These are phyloP conservation scores for Blakeslea trispora DNA, from an alignment of 371 early-diverging fungal genomes.

Conservation along the genomic window DNA sequence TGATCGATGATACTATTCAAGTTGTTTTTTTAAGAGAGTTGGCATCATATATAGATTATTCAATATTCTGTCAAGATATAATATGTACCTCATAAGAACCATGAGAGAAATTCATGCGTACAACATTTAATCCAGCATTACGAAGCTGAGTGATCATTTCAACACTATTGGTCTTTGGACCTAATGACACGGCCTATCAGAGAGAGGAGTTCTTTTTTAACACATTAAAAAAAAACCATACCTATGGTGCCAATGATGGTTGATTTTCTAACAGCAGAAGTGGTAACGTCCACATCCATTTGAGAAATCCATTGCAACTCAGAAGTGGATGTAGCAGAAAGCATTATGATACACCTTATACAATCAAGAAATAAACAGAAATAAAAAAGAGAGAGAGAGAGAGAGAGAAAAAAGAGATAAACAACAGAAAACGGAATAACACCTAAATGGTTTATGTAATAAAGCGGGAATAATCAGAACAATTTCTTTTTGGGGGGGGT, in stretches of 20 bases:
- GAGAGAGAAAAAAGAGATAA: no score
- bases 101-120: constrained; percentile 94
- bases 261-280: constrained; percentile 71
- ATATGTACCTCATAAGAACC: constrained; percentile 82
- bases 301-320: constrained; percentile 79
- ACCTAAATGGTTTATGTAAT: no score
- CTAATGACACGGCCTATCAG: constrained; percentile 28
- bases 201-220: background rate
- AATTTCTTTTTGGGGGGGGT: no score
- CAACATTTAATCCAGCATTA: constrained; percentile 95
- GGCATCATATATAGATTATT: no score
- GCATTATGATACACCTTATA: no score
- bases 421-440: constrained; percentile 6
- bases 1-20: constrained; percentile 81
- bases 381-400: no score
- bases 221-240: background rate
- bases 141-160: constrained; percentile 86
- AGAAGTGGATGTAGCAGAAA: constrained; percentile 20
- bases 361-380: no score
- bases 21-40: no score
- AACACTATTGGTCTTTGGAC: constrained; percentile 83
- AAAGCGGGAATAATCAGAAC: no score
- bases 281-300: constrained; percentile 66
- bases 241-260: constrained; percentile 54
- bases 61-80: background rate